Evolutionary conservation across 139 green algal species (phyloP).

Genomic region (Coelastrella sp.): DNA sequence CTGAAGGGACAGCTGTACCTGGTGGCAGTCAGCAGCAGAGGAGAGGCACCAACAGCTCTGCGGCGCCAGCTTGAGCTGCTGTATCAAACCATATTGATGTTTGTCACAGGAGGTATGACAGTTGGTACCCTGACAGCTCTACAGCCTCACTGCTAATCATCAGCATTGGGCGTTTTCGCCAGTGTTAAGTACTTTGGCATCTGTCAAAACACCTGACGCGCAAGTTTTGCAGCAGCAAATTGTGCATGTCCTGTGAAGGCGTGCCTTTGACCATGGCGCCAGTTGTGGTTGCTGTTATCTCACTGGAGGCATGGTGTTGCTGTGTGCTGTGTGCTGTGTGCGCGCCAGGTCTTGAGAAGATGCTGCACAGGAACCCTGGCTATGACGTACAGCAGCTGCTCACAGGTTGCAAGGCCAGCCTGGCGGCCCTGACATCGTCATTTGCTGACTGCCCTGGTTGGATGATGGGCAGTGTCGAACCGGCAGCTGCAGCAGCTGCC

Average conservation of each 20-base stretch:
- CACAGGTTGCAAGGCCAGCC: slow-evolving; percentile 45
- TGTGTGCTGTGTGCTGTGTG: too few relatives aligned
- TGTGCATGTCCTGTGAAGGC: background rate
- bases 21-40: slow-evolving; percentile 66
- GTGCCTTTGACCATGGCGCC: background rate
- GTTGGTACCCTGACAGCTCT: background rate
- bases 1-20: slow-evolving; percentile 72
- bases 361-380: slow-evolving; percentile 68
- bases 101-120: slow-evolving; percentile 57
- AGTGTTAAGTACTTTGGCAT: too few relatives aligned
- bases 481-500: slow-evolving; percentile 56
- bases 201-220: background rate
- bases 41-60: slow-evolving; percentile 67
- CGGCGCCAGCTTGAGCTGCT: slow-evolving; percentile 71
- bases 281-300: too few relatives aligned
- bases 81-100: slow-evolving; percentile 65
- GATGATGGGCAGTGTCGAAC: slow-evolving; percentile 65
- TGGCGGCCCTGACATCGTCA: background rate
- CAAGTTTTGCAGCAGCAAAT: background rate
- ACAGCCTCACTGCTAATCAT: background rate
- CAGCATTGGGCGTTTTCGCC: background rate
- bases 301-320: too few relatives aligned
- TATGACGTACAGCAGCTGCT: slow-evolving; percentile 80
- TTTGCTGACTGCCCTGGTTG: slow-evolving; percentile 59
- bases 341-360: slow-evolving; percentile 69